Base-by-base conservation (phyloP, 495 filamentous ascomycete genomes). In the Chaetomium tenue region DNA sequence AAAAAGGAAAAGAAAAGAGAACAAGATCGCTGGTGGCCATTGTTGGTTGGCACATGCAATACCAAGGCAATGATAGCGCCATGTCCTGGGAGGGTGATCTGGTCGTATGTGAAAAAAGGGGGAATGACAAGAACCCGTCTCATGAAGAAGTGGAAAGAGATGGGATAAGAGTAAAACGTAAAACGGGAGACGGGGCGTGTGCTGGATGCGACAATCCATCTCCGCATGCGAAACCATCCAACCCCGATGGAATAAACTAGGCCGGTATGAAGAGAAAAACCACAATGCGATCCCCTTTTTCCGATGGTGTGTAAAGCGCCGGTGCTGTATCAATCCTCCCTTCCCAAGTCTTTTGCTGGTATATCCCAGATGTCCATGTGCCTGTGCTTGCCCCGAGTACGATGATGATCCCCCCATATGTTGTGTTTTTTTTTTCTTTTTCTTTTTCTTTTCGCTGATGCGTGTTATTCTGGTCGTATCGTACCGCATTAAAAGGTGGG, bases 321-420 rank as follows among this genome's bases (percentile, higher is more conserved):
- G 33, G 46, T 61, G 60, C 37, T 61, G 60, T 53, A 61, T 61
- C 60, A 42, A 22, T 26, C 60, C 60, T 53, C 60, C 60, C 37
- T 26, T 44, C 33, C 60, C 47, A 53, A 44, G 48, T 54, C 60
- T 53, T 51, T 51, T 53, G 33, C 33, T 40, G 20, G 60, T 28
- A 53, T 50, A 20, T 37, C 23, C 50, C 46, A 25, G 20, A 42
- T 61, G 47, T 53, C n/a, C 3, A 28, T 52, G 30, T 53, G 42
- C 58, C 26, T 37, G 58, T 52, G 53, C 37, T 58, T 58, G 55
- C 15, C 20, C 46, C 20, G 15, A 23, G 16, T 60, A 26, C 11
- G 15, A 60, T 60, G 58, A 52, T 60, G 46, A 5, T 33, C 28
- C 57, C 55, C 33, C 12, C 20, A 11, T 58, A 40, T 39, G 11